Evolutionary conservation across 495 filamentous ascomycete genomes (phyloP).

Genomic region (Venustampulla echinocandica): DNA sequence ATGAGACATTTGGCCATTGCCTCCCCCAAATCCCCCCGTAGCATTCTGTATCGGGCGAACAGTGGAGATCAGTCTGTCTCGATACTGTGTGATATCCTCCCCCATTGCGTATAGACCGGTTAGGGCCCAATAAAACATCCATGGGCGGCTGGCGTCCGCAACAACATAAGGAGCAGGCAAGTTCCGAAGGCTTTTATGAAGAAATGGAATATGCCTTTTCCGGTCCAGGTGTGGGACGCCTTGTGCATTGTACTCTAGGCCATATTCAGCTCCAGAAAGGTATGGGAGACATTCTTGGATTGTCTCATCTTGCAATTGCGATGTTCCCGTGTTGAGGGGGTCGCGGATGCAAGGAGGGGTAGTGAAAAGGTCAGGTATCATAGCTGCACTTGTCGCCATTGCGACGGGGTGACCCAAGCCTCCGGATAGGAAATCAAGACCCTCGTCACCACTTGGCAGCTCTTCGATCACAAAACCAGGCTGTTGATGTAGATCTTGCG

Average conservation of each 20-base stretch:
- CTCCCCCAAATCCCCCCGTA: conserved; percentile 84
- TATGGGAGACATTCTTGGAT: conserved; percentile 61
- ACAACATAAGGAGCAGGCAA: conserved; percentile 58
- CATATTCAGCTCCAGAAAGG: conserved; percentile 38
- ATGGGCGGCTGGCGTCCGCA: conserved; percentile 78
- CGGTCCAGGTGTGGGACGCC: conserved; percentile 69
- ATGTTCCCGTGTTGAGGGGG: conserved; percentile 57
- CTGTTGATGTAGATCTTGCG: not conserved
- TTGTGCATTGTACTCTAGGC: conserved; percentile 44
- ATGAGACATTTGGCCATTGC: conserved; percentile 83
- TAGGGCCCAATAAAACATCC: conserved; percentile 89
- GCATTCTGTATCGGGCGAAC: conserved; percentile 72
- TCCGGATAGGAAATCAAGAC: not conserved
- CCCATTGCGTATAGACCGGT: conserved; percentile 64
- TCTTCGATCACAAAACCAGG: conserved; percentile 14
- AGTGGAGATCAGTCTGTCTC: conserved; percentile 58
- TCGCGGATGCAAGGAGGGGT: conserved; percentile 57
- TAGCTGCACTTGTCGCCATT: conserved; percentile 26
- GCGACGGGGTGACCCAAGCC: not conserved
- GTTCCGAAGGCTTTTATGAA: conserved; percentile 52
- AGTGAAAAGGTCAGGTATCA: conserved; percentile 59
- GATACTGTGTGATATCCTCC: conserved; percentile 62
- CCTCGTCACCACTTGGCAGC: not conserved
- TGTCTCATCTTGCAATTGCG: conserved; percentile 56
- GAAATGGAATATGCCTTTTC: conserved; percentile 63